Conservation (phyloP, 73 alveolate species). For the Paramecium pentaurelia region DNA sequence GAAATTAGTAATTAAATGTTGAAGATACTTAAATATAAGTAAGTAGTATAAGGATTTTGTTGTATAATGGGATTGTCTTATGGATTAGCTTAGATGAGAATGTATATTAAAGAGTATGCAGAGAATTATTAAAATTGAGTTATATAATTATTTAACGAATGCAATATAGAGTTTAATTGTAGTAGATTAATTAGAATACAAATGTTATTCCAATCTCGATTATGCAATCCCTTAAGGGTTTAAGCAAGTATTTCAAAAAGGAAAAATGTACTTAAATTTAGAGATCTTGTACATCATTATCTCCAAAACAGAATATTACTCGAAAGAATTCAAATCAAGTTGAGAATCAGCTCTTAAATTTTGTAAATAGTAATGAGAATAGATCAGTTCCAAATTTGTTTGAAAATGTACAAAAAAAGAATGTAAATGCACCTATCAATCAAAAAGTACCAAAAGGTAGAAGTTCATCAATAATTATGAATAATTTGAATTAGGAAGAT, state of each 20-base stretch:
- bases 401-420: not conserved
- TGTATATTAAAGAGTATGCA: not conserved
- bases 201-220: not conserved
- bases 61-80: not conserved
- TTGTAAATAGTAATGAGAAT: not conserved
- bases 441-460: not conserved
- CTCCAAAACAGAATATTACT: not conserved
- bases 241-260: not conserved
- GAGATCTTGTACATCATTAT: not conserved
- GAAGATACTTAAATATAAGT: not conserved
- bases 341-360: not conserved
- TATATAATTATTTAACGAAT: not conserved
- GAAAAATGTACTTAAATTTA: not conserved
- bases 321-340: not conserved
- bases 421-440: not conserved
- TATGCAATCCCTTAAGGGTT: not conserved
- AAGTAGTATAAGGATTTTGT: not conserved
- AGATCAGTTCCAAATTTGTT: not conserved
- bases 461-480: not conserved
- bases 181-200: not conserved
- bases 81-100: constrained; percentile 1
- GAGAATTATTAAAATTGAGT: not conserved
- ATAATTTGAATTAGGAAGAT: not conserved
- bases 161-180: not conserved
- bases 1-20: not conserved